Percentiles rank a stretch among this genome's conserved stretches.
phyloP scores from a whole-genome alignment of 1,139 yeast genomes.

The Spathaspora sp. region DNA sequence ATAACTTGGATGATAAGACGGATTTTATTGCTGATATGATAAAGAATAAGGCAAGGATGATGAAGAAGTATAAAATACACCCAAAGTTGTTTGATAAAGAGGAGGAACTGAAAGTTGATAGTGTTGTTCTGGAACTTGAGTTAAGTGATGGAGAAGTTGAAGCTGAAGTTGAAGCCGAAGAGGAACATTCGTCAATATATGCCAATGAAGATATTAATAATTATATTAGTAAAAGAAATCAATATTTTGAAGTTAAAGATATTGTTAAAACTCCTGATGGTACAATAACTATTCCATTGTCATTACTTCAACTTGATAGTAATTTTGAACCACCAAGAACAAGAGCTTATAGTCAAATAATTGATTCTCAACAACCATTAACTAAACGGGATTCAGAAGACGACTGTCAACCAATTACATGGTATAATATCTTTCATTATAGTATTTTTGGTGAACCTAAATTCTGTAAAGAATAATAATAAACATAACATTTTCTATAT shows the following conservation, averaged over 20 bases:
- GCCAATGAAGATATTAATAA: conserved; percentile 2
- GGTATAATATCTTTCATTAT: conserved; percentile 50
- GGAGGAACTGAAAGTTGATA: conserved; percentile 7
- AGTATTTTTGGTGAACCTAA: conserved; percentile 48
- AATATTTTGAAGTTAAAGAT: conserved; percentile 8
- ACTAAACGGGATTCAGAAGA: conserved; percentile 2
- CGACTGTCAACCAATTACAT: conserved; percentile 46
- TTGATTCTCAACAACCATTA: conserved; percentile 7
- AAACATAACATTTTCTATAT: conserved; percentile 1
- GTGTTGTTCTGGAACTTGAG: background rate
- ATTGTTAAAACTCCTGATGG: conserved; percentile 8
- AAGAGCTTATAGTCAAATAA: conserved; percentile 25
- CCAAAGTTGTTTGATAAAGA: conserved; percentile 15
- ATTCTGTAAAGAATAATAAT: conserved; percentile 28
- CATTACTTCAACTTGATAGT: conserved; percentile 18
- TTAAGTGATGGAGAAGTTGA: background rate
- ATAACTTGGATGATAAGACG: conserved; percentile 12
- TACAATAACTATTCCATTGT: conserved; percentile 22
- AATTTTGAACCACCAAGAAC: conserved; percentile 22
- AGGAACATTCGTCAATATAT: background rate
- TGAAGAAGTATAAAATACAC: conserved; percentile 12
- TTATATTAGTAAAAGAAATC: conserved; percentile 12
- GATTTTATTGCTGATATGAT: conserved; percentile 10
- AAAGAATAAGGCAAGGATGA: conserved; percentile 4
- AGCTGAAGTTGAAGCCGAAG: conserved; percentile 3